These are phyloP conservation scores for Nakaseomyces delphensis DNA, from an alignment of 1,139 yeast species.

Conservation along the genomic window DNA sequence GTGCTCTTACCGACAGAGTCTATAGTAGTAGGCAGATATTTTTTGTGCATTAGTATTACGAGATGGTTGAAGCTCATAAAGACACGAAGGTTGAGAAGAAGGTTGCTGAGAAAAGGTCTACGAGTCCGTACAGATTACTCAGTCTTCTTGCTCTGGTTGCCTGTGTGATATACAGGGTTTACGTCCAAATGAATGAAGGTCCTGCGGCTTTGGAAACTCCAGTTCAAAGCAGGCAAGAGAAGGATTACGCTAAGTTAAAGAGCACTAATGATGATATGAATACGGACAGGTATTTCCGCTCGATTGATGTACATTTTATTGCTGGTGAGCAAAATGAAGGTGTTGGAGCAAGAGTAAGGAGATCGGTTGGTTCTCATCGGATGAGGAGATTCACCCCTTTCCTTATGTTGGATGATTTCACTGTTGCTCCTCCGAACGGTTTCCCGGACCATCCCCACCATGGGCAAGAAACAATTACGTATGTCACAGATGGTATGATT, in stretches of 20 bases:
- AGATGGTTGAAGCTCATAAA: too few species aligned
- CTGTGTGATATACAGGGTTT: neutral
- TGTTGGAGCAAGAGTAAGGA: slow-evolving; percentile 74
- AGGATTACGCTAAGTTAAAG: neutral
- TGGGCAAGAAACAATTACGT: slow-evolving; percentile 84
- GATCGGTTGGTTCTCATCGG: slow-evolving; percentile 65
- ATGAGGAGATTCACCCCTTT: slow-evolving; percentile 76
- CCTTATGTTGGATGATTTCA: slow-evolving; percentile 75
- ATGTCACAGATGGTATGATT: slow-evolving; percentile 62
- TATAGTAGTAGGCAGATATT: too few species aligned
- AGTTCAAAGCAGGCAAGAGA: neutral
- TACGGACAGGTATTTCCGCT: slow-evolving; percentile 30
- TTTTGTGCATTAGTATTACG: too few species aligned
- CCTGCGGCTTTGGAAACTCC: neutral
- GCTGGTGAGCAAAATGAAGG: slow-evolving; percentile 80
- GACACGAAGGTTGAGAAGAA: neutral
- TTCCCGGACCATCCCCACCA: slow-evolving; percentile 93
- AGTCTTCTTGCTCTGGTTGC: neutral
- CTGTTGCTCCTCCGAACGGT: slow-evolving; percentile 57
- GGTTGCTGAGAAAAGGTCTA: neutral
- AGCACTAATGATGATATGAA: slow-evolving; percentile 1
- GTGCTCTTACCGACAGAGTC: too few species aligned
- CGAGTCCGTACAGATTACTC: neutral
- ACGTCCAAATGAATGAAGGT: neutral
- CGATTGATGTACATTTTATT: slow-evolving; percentile 49